These are phyloP conservation scores for Neurospora sp. DNA, from an alignment of 2,329 filamentous ascomycete genomes.

Conservation along the genomic window DNA sequence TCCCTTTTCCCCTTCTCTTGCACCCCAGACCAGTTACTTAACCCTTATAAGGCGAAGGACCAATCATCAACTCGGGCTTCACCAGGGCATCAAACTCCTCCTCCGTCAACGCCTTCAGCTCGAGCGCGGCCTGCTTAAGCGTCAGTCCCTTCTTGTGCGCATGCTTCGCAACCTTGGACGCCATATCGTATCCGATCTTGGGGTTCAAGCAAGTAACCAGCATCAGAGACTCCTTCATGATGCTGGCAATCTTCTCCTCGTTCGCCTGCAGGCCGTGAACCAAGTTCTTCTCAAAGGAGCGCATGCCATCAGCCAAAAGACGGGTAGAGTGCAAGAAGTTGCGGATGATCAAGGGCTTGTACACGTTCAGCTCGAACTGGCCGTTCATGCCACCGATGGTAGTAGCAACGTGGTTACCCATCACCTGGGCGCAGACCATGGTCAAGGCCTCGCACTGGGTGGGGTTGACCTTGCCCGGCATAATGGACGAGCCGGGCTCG, in stretches of 20 bases:
- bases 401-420: constrained; percentile 90
- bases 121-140: constrained; percentile 86
- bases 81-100: constrained; percentile 89
- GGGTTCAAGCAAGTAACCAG: constrained; percentile 96
- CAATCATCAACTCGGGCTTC: constrained; percentile 89
- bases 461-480: constrained; percentile 99
- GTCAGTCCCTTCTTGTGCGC: constrained; percentile 97
- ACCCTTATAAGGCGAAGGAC: constrained; percentile 56
- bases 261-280: constrained; percentile 84
- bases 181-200: constrained; percentile 96
- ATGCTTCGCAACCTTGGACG: constrained; percentile 94
- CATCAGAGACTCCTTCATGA: constrained; percentile 97
- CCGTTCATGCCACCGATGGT: constrained; percentile 95
- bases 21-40: constrained; percentile 18
- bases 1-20: neutral
- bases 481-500: constrained; percentile 95
- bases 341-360: constrained; percentile 93
- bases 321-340: constrained; percentile 90
- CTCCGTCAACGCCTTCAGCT: constrained; percentile 78
- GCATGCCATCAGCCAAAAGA: constrained; percentile 85
- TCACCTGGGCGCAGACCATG: constrained; percentile 96
- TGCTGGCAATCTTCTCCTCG: constrained; percentile 79
- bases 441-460: constrained; percentile 97
- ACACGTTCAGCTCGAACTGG: constrained; percentile 98
- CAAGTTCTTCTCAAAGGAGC: constrained; percentile 88